Evolutionary conservation across 1,284 basidiomycete genomes (phyloP).

Genomic region (Sporisorium sorghi): DNA sequence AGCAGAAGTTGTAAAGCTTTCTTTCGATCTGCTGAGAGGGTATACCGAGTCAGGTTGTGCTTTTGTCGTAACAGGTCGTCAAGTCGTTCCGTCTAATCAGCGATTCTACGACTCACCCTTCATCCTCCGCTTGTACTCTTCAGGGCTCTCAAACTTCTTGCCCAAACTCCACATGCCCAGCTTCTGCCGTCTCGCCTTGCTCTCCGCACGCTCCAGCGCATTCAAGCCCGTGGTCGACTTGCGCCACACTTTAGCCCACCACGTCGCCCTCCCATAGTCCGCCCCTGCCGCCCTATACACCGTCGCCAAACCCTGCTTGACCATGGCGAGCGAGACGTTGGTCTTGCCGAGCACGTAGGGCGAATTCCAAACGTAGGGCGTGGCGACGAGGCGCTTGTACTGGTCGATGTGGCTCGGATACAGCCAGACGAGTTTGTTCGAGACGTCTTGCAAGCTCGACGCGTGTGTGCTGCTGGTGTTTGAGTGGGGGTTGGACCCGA

Average conservation of each 20-base stretch:
- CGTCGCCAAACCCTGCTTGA: constrained; percentile 63
- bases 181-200: constrained; percentile 41
- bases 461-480: not conserved
- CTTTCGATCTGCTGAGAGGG: not conserved
- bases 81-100: not conserved
- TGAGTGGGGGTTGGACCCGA: constrained; percentile 5
- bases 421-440: constrained; percentile 49
- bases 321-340: constrained; percentile 62
- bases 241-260: constrained; percentile 51
- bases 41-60: not conserved
- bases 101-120: constrained; percentile 18
- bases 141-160: constrained; percentile 58
- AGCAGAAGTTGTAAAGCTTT: not conserved
- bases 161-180: constrained; percentile 61
- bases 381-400: constrained; percentile 66
- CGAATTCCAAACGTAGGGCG: constrained; percentile 62
- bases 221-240: constrained; percentile 48
- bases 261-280: constrained; percentile 61
- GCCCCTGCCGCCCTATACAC: constrained; percentile 65
- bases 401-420: constrained; percentile 66
- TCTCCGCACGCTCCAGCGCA: constrained; percentile 55
- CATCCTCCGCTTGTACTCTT: constrained; percentile 58
- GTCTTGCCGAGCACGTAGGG: constrained; percentile 67
- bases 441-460: constrained; percentile 3
- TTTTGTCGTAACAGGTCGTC: not conserved